phyloP scores from a whole-genome alignment of 2,329 filamentous ascomycete genomes.

The Penicillium sp. region DNA sequence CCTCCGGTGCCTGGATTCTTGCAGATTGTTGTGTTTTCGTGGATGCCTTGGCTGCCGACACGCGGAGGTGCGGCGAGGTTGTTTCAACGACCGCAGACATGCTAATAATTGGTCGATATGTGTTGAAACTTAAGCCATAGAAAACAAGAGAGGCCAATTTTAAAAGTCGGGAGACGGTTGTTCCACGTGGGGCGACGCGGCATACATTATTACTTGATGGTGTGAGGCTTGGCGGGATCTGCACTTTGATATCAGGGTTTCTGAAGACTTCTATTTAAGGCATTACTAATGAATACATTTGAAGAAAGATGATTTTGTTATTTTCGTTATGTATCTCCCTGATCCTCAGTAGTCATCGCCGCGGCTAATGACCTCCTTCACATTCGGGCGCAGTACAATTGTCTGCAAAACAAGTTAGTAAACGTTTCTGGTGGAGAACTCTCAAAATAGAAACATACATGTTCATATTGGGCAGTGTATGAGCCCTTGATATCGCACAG shows the following conservation, averaged over 20 bases:
- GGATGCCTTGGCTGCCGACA: slow-evolving; percentile 32
- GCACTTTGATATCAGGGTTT: not conserved
- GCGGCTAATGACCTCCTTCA: slow-evolving; percentile 84
- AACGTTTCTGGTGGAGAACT: slow-evolving; percentile 6
- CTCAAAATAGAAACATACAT: slow-evolving; percentile 60
- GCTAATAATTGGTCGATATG: slow-evolving; percentile 18
- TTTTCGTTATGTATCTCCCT: slow-evolving; percentile 10
- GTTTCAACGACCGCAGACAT: slow-evolving; percentile 34
- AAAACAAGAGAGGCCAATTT: slow-evolving; percentile 15
- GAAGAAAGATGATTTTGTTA: slow-evolving; percentile 6
- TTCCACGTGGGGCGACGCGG: slow-evolving; percentile 41
- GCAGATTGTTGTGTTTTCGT: slow-evolving; percentile 19
- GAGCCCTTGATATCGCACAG: slow-evolving; percentile 90
- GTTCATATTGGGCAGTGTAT: slow-evolving; percentile 91
- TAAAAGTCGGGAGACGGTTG: slow-evolving; percentile 28
- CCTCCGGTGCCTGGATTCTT: slow-evolving; percentile 33
- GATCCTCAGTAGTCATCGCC: slow-evolving; percentile 75
- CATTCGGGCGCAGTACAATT: slow-evolving; percentile 71
- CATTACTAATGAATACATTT: slow-evolving; percentile 5
- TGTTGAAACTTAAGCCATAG: slow-evolving; percentile 9
- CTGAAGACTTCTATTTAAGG: not conserved
- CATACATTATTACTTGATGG: slow-evolving; percentile 11
- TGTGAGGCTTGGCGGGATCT: slow-evolving; percentile 20
- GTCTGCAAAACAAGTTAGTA: slow-evolving; percentile 52
- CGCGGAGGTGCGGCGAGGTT: slow-evolving; percentile 35